Base-by-base conservation (phyloP, 352 stramenopile species). In the Pythium dissimile region DNA sequence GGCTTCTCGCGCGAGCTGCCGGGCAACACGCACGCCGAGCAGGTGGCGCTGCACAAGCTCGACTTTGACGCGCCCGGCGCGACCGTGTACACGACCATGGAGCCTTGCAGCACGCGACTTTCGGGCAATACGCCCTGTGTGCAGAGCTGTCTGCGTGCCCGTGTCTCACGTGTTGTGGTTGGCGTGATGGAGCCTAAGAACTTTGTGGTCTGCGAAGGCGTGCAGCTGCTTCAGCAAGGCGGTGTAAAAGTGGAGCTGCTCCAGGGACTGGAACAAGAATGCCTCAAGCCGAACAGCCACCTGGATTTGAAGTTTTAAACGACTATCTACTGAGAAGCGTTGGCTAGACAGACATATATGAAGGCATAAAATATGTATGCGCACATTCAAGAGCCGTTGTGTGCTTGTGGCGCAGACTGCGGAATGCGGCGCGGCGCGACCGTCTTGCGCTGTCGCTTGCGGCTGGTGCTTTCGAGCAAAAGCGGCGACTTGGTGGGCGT, bases 51-150 rank as follows among this genome's bases (percentile, higher is more conserved):
- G 32, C 57, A 76, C 23, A 95, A 95, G 68, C 80, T 96, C 39
- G 67, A 67, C 46, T 91, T 90, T 31, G 54, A 86, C 27, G 87
- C 86, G 10, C 26, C 54, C 1, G 75, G 69, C 18, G 66, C 78
- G n/a, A 93, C 84, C 2, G 69, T 96, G 24, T 96, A 94, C 71
- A 94, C 85, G 21, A 95, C 85, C 11, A 96, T 96, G 87, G 87
- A 96, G 77, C 85, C 87, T 3, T 96, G 87, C 66, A 94, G 82
- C 69, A 72, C 62, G 59, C 74, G 87, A n/a, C 68, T 94, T n/a
- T 95, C 85, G 10, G 86, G 84, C 1, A 95, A 94, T 44, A 73
- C 75, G 32, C 75, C 85, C 13, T 96, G 87, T 57, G 88, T 93
- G 9, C 71, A 88, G 52, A 89, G 71, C 45, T 94, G 86, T 28